Evolutionary conservation across 1,284 basidiomycete species (phyloP).

Genomic region (Ceratobasidium sp.): DNA sequence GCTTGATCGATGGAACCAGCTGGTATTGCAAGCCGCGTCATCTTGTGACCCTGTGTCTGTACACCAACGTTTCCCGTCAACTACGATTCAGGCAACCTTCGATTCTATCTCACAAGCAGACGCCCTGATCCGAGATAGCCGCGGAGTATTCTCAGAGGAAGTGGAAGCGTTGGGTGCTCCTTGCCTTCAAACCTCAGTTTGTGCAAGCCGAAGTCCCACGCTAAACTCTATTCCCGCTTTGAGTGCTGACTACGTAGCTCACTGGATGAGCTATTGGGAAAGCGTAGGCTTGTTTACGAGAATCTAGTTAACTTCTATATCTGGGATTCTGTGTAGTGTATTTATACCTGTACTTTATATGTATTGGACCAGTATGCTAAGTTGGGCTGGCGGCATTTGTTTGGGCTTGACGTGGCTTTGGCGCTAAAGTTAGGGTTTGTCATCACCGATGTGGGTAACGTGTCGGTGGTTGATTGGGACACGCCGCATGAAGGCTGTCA

Average conservation of each 20-base stretch:
- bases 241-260: not conserved
- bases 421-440: slow-evolving; percentile 32
- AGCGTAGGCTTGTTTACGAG: not conserved
- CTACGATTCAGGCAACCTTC: slow-evolving; percentile 28
- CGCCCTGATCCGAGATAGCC: not conserved
- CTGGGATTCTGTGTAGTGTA: not conserved
- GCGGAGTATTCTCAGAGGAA: not conserved
- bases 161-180: slow-evolving; percentile 32
- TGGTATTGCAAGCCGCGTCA: slow-evolving; percentile 5
- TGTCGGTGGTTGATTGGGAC: slow-evolving; percentile 44
- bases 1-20: slow-evolving; percentile 25
- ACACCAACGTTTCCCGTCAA: slow-evolving; percentile 19
- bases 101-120: slow-evolving; percentile 27
- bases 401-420: slow-evolving; percentile 8
- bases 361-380: not conserved
- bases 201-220: slow-evolving; percentile 1
- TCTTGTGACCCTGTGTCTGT: not conserved
- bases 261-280: slow-evolving; percentile 38
- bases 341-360: not conserved
- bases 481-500: slow-evolving; percentile 27
- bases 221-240: slow-evolving; percentile 9
- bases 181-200: slow-evolving; percentile 15
- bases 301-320: not conserved
- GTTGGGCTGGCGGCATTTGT: slow-evolving; percentile 29
- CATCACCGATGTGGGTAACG: slow-evolving; percentile 36